Evolutionary conservation across 2,329 filamentous ascomycete genomes (phyloP).

Genomic region (Colletotrichum orbiculare): DNA sequence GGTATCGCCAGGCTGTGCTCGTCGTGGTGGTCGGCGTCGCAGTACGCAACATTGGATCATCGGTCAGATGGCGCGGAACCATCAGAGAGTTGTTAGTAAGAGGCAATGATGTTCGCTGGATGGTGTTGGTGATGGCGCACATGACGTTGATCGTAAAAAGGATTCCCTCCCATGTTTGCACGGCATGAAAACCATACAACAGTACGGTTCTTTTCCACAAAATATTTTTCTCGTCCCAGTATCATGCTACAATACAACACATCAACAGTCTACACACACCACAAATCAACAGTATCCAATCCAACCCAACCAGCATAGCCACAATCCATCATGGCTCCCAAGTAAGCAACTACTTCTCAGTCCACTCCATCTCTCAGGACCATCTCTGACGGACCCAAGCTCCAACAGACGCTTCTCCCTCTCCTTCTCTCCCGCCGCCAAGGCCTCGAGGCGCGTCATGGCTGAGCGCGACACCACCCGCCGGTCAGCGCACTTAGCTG

Average conservation of each 20-base stretch:
- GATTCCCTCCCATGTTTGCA: not conserved
- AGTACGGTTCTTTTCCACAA: no score
- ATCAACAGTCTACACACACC: not conserved
- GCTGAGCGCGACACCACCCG: constrained; percentile 16
- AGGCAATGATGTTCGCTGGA: not conserved
- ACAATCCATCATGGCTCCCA: constrained; percentile 28
- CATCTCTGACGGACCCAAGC: constrained; percentile 4
- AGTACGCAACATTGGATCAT: no score
- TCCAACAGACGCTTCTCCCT: constrained; percentile 27
- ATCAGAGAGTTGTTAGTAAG: not conserved
- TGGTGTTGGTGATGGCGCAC: not conserved
- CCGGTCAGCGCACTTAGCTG: no score
- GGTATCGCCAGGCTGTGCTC: no score
- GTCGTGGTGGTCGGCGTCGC: no score
- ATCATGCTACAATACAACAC: not conserved
- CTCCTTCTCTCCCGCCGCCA: constrained; percentile 26
- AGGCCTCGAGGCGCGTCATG: constrained; percentile 22
- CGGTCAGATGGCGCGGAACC: constrained; percentile 1
- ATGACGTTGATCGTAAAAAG: not conserved
- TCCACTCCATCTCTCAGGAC: not conserved
- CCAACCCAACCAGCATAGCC: not conserved
- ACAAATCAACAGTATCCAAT: not conserved
- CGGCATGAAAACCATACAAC: not conserved
- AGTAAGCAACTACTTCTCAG: not conserved
- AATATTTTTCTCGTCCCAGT: no score